Evolutionary conservation across 371 early-diverging fungal genomes (phyloP), one percentile per base, ranked within the genome.

Genomic region (Zancudomyces culisetae): DNA sequence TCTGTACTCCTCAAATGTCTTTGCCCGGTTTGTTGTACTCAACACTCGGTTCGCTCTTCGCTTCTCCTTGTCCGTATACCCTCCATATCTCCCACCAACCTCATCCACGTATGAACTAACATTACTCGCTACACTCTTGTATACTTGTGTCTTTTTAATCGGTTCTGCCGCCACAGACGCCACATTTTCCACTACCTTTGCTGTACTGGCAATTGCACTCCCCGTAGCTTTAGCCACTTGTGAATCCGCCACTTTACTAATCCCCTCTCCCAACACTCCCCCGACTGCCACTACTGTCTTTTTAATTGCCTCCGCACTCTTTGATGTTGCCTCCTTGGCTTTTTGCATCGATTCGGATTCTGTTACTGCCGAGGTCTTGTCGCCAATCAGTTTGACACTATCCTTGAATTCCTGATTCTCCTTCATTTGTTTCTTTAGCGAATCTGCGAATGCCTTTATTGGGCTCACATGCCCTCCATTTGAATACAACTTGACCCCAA

Each of bases 371-470:
- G 73, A 73, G 28, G 83, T 70, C 61, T 81, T 82, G 43, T 85
- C 92, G 56, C 81, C 81, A 27, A 95, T 69, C 51, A 79, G 83
- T 74, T 91, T 88, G 48, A 90, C 79, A 62, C 83, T 81, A 40
- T 83, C 61, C 54, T 87, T 81, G 27, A 95, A 70, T 48, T 93
- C 90, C 66, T 86, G 76, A 70, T 86, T 88, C 70, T 90, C 88
- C 62, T 85, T 75, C 54, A 89, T 75, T 73, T 95, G 93, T 21
- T 83, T 81, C 56, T 79, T 80, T 50, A 93, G 64, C 2, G 89
- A 86, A 48, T 90, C 80, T 23, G 81, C 69, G 65, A 95, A 95
- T 8, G 64, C 64, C 51, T 64, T 64, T 26, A 64, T 55, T 21
- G 64, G 64, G 43, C 64, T 64, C 45, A 64, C 42, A 20, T 64